Percentiles rank a stretch among this genome's conserved stretches.
Evolutionary conservation across 257 asterid genomes (phyloP).

Genomic region (Oldenlandia corymbosa): DNA sequence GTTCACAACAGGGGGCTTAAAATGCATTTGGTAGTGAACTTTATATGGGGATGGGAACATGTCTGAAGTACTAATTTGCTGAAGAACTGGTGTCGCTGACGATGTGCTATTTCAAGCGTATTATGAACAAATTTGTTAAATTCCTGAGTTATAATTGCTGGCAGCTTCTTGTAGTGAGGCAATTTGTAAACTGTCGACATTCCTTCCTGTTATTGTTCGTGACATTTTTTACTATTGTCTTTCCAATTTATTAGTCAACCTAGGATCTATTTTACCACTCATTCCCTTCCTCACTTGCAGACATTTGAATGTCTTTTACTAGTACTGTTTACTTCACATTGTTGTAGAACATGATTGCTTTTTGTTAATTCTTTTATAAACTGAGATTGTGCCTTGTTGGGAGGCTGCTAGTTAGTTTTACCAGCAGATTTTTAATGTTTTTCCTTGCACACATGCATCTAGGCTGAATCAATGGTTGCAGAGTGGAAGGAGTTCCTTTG

Average conservation of each 20-base stretch:
- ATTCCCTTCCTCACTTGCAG: too few species aligned
- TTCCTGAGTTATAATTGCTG: neutral
- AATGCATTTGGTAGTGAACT: neutral
- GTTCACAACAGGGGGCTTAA: neutral
- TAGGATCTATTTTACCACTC: neutral
- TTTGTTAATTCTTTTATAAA: neutral
- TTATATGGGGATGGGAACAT: neutral
- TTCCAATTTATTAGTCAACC: neutral
- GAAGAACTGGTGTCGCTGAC: neutral
- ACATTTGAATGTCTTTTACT: too few species aligned
- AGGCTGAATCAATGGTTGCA: slow-evolving; percentile 99
- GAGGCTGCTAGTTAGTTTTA: neutral
- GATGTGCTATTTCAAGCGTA: neutral
- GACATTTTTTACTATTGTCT: neutral
- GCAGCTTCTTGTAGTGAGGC: neutral
- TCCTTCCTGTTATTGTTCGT: neutral
- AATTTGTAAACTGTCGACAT: neutral
- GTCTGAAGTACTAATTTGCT: neutral
- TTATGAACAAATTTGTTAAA: neutral
- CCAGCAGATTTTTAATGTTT: slow-evolving; percentile 13
- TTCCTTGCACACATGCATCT: slow-evolving; percentile 24
- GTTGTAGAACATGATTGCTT: neutral
- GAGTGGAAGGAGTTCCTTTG: slow-evolving; percentile 98
- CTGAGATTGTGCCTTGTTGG: neutral
- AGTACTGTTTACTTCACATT: neutral